Conservation (phyloP, 164 flowering plant genomes). For the Amborella trichopoda region DNA sequence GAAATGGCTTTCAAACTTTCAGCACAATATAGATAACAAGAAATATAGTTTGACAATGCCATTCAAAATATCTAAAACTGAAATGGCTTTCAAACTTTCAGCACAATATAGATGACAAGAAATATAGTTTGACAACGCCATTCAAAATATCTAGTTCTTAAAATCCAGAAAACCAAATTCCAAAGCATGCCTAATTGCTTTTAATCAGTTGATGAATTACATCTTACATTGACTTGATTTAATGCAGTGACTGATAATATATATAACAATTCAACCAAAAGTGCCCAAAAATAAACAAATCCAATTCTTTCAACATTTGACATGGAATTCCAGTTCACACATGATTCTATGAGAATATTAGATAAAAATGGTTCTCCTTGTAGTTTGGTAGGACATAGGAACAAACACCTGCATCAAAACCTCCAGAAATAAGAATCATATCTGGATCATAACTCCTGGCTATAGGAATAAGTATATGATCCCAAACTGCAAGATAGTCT, state of each 20-base stretch:
- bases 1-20: not conserved
- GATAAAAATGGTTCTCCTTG: no score
- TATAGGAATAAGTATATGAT: slow-evolving; percentile 78
- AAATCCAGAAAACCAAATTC: no score
- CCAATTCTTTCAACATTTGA: no score
- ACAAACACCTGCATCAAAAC: slow-evolving; percentile 83
- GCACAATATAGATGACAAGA: not conserved
- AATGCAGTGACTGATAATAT: no score
- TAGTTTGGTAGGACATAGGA: not conserved
- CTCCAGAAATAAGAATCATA: slow-evolving; percentile 78
- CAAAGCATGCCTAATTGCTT: no score
- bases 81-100: not conserved
- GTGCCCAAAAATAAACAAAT: not conserved
- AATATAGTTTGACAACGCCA: not conserved
- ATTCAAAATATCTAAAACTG: not conserved
- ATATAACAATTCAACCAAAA: not conserved
- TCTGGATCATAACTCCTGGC: slow-evolving; percentile 81
- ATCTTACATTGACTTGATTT: no score
- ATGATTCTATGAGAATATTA: no score
- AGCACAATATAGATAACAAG: not conserved
- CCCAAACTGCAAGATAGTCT: slow-evolving; percentile 97
- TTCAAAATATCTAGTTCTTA: not conserved
- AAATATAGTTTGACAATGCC: not conserved
- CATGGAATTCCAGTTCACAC: no score
- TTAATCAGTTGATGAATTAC: no score